Evolutionary conservation across 1,284 basidiomycete genomes (phyloP).

Genomic region (Cronartium ribicola): DNA sequence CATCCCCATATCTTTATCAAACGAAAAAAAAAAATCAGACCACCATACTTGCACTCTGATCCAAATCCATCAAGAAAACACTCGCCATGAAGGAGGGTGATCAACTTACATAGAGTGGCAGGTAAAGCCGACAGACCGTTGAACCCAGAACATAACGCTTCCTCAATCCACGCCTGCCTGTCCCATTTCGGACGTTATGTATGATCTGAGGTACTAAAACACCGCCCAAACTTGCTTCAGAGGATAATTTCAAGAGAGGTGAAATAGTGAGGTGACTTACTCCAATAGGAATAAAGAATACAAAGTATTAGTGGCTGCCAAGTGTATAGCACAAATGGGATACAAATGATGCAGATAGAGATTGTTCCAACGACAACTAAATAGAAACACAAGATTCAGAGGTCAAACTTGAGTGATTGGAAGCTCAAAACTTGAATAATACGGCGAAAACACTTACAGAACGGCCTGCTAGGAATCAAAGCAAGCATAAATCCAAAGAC

Average conservation of each 20-base stretch:
- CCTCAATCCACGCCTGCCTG: conserved; percentile 45
- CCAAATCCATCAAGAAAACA: background rate
- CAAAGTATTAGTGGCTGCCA: conserved; percentile 45
- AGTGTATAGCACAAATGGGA: conserved; percentile 44
- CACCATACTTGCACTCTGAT: too few species aligned
- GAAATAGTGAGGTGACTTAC: conserved; percentile 41
- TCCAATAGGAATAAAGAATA: conserved; percentile 48
- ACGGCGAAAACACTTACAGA: conserved; percentile 8
- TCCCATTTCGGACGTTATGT: conserved; percentile 47
- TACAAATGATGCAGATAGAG: conserved; percentile 11
- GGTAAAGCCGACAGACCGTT: conserved; percentile 48
- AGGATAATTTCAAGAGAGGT: background rate
- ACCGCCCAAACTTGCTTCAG: too few species aligned
- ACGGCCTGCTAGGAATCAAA: background rate
- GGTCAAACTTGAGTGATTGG: too few species aligned
- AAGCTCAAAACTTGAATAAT: too few species aligned
- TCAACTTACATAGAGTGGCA: conserved; percentile 48
- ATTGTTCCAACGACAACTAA: conserved; percentile 24
- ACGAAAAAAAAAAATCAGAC: background rate
- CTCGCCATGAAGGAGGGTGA: background rate
- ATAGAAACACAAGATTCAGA: background rate
- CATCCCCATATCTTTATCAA: conserved; percentile 48
- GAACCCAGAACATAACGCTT: conserved; percentile 49
- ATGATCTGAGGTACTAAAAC: conserved; percentile 50
- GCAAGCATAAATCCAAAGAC: background rate